Evolutionary conservation across 768 basidiomycete species (phyloP), one percentile per base, ranked within the genome.

Genomic region (Clitopilus passeckerianus): DNA sequence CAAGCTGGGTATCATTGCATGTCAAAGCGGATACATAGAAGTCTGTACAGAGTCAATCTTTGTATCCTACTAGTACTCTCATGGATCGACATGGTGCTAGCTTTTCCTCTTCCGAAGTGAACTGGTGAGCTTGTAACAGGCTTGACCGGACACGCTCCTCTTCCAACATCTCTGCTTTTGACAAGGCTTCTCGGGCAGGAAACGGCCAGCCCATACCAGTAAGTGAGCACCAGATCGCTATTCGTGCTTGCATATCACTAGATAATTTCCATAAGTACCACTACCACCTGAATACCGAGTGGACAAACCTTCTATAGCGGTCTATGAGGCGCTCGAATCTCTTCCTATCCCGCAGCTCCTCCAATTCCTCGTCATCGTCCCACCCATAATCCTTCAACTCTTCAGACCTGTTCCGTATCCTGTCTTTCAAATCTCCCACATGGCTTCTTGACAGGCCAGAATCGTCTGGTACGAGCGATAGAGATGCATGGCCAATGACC

Each of bases 381-480:
- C 88, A 90, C n/a, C 87, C 87, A 65, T 84, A 78, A 15, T 77
- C 79, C 57, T 72, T 68, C 24, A 89, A 70, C 59, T 84, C 80
- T 6, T 77, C 75, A 52, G 76, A 79, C 57, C 79, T 74, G 64
- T 87, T 86, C 55, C 83, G 75, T 69, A 86, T 77, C 61, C 82
- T 79, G 61, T 86, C 82, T 63, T 81, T 80, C 54, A 90, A 57
- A 87, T 86, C 61, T 89, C 87, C 87, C 87, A 90, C 86, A 90
- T 87, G 27, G 86, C 82, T 66, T 89, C 88, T 68, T 86, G 82
- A 63, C 85, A 87, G 12, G 85, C 86, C 12, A 87, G 68, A 7
- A 90, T 83, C 18, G 72, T 70, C 63, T 84, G 81, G 61, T 82
- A 88, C n/a, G 83, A 80, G 61, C 79, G 76, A 64, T 87, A 84